Base-by-base conservation (phyloP, 2,329 filamentous ascomycete species). In the Monilinia fructicola region DNA sequence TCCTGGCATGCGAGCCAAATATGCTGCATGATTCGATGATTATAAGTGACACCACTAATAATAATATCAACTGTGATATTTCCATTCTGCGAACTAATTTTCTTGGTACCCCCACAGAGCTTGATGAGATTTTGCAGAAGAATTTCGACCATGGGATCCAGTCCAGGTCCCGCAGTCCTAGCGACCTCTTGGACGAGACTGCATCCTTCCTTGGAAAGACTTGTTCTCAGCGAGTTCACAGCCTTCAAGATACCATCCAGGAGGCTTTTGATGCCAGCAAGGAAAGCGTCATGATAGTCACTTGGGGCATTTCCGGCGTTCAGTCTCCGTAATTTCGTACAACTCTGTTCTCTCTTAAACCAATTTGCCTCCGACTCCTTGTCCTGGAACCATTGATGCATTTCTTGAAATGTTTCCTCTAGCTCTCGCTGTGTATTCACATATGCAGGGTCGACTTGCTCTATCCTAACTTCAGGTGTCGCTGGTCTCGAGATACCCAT, bases 311-410 rank as follows among this genome's bases (percentile, higher is more conserved):
- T 98, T 66, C 94, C 94, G 68, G 90, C 91, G 61, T 92, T 86
- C 35, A 97, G 83, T 70, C 87, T 86, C 63, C 94, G 87, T 59
- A 98, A 79, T 71, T 90, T 93, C 10, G 84, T 84, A 48, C 93
- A 84, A 74, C 86, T 89, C 79, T 94, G 90, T 77, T 98, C 94
- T 76, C 94, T 85, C 72, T 90, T 88, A 73, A 91, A 77, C 94
- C 94, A 98, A 75, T 98, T 98, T 68, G 91, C 87, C 76, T 98
- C 94, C 0, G 90, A 87, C 79, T 98, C 94, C 76, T 84, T 92
- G 63, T 93, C 93, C 71, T 97, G 93, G 69, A 97, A 97, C 76
- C 85, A 84, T 64, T 83, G 83, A 42, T 88, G 82, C 91, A 98
- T 97, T 42, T 91, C 89, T 71, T 86, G 87, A 76, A 97, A 88